Base-by-base conservation (phyloP, 164 flowering plant species). In the Nymphaea thermarum region DNA sequence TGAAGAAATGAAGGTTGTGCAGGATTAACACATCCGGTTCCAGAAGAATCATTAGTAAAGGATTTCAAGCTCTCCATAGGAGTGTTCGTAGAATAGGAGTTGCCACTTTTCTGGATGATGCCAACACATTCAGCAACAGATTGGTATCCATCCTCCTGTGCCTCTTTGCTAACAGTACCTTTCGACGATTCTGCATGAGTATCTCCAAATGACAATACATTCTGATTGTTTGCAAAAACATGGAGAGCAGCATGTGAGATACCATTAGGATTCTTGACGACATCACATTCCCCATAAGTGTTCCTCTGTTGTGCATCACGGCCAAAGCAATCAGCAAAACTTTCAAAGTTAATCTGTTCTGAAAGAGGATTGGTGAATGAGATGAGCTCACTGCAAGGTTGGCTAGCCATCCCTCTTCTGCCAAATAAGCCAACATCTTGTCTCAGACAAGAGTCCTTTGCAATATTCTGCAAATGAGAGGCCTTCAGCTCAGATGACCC, bases 401-500 rank as follows among this genome's bases (percentile, higher is more conserved):
- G 74, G 67, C 71, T 68, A 68, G 74, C 74, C 57, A 66, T 76
- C 45, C 66, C 64, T 66, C 64, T 43, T 41, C 71, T 75, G 67
- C 75, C 83, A 63, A 68, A 69, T 62, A 81, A 71, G 72, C 70
- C 70, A 72, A 72, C 68, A 44, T 67, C 66, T 63, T 73, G 75
- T 67, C 51, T 69, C 44, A 74, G 45, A 61, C 75, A 76, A 67
- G 78, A 73, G 70, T 62, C 71, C 66, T 69, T 73, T 25, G 74
- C 36, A 43, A 62, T 65, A 70, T 67, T 76, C 73, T 76, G 66
- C 51, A 63, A 16, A 60, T 69, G 15, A 44, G 74, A 17, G 36
- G 68, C 60, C 62, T 61, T 67, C 70, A 73, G 67, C 66, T 82
- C 78, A 41, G 71, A 63, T 69, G 77, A 78, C 71, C 75, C 79